A percentile compares a stretch with the other conserved stretches of the same genome.
Conservation (phyloP, 1,284 basidiomycete species). For the Ceratobasidium sp. region DNA sequence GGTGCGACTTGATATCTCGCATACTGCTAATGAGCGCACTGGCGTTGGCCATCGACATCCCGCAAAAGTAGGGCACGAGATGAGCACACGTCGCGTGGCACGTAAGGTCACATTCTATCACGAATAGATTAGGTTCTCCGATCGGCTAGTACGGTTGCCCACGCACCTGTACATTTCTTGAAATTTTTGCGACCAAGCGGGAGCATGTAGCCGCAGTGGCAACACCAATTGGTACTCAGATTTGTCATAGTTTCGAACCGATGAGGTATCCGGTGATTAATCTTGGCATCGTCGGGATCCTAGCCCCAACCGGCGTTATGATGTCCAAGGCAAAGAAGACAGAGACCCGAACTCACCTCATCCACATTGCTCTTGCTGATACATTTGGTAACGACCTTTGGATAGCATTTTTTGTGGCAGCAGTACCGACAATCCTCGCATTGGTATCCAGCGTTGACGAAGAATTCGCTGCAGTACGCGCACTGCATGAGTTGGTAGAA, state of each 20-base stretch:
- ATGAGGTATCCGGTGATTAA: conserved; percentile 99
- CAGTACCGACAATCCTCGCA: conserved; percentile 99
- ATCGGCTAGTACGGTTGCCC: not conserved
- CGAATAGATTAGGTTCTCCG: not conserved
- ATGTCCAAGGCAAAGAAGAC: conserved; percentile 26
- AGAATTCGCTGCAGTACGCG: conserved; percentile 97
- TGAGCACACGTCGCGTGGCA: conserved; percentile 99
- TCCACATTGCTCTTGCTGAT: conserved; percentile 96
- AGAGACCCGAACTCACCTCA: conserved; percentile 64
- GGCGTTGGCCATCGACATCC: conserved; percentile 99
- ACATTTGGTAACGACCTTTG: conserved; percentile 99
- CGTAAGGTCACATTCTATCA: conserved; percentile 88
- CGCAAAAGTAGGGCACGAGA: conserved; percentile 98
- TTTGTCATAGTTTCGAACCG: conserved; percentile 98
- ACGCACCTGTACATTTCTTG: conserved; percentile 80
- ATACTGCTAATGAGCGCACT: conserved; percentile 92
- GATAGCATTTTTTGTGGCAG: conserved; percentile 99
- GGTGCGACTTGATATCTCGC: conserved; percentile 72
- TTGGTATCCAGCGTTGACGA: conserved; percentile 97
- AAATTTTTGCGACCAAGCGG: conserved; percentile 97
- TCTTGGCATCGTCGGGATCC: conserved; percentile 98
- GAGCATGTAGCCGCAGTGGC: conserved; percentile 98
- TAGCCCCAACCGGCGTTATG: conserved; percentile 52
- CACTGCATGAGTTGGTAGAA: conserved; percentile 99
- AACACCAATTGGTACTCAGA: conserved; percentile 99